Evolutionary conservation across 768 basidiomycete species (phyloP).

Genomic region (Xerocomellus intermedius): DNA sequence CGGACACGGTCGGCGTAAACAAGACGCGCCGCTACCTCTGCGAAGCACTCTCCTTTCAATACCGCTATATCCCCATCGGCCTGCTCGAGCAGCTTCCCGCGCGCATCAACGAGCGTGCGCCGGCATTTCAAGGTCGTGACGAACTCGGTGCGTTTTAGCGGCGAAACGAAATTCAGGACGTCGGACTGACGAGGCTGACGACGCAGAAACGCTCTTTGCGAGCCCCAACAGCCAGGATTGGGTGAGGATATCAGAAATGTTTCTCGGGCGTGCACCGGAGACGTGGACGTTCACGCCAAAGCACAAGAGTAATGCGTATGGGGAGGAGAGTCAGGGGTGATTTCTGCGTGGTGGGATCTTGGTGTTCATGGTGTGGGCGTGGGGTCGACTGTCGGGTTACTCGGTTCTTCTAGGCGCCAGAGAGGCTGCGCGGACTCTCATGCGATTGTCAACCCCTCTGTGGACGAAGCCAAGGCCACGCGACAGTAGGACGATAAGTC

Average conservation of each 20-base stretch:
- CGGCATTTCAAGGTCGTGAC: constrained; percentile 81
- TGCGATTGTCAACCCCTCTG: no score
- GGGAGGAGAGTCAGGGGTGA: constrained; percentile 61
- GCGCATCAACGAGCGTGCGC: constrained; percentile 87
- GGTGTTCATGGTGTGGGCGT: no score
- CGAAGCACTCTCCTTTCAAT: constrained; percentile 93
- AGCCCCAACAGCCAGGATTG: constrained; percentile 80
- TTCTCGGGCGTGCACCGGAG: constrained; percentile 83
- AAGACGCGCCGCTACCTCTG: constrained; percentile 90
- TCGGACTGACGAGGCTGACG: neutral
- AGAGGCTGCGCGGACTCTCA: no score
- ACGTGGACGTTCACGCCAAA: constrained; percentile 87
- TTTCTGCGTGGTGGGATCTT: neutral
- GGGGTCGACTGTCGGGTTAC: no score
- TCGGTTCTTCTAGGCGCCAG: no score
- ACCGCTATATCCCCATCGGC: constrained; percentile 94
- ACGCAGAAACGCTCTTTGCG: constrained; percentile 76
- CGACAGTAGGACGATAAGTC: no score
- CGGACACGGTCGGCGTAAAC: constrained; percentile 87
- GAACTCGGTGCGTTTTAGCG: constrained; percentile 70
- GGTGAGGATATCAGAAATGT: constrained; percentile 95
- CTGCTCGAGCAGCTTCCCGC: constrained; percentile 80
- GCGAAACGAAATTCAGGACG: neutral
- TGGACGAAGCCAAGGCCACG: no score
- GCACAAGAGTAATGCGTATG: constrained; percentile 87